Conservation (phyloP, 345 rosid genomes). For the Corchorus capsularis region DNA sequence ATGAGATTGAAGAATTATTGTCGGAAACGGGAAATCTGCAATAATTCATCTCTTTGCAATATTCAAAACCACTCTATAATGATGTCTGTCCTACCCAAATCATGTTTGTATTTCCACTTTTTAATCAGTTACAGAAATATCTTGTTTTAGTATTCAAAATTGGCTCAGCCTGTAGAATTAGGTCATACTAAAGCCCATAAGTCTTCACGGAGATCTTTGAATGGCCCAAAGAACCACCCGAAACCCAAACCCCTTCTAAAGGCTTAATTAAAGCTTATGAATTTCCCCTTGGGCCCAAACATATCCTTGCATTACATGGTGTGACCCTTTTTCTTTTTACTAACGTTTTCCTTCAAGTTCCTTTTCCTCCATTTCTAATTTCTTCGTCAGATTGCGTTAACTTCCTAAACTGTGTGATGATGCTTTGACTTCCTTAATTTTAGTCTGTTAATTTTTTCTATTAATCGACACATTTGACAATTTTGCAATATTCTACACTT, state of each 20-base stretch:
- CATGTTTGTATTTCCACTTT: neutral
- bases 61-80: neutral
- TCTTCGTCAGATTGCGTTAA: neutral
- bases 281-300: neutral
- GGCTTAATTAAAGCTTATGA: no score
- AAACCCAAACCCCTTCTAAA: neutral
- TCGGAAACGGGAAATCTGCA: neutral
- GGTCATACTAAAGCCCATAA: neutral
- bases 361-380: neutral
- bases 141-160: neutral
- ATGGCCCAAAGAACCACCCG: neutral
- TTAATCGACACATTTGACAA: neutral
- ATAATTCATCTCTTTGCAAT: neutral
- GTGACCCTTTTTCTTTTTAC: no score
- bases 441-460: neutral
- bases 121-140: neutral
- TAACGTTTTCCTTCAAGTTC: neutral
- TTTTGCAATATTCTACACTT: neutral
- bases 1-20: neutral
- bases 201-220: neutral
- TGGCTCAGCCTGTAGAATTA: no score
- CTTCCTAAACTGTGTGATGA: no score
- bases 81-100: constrained; percentile 3
- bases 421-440: neutral
- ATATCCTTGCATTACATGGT: neutral